Percentiles rank a stretch among this genome's conserved stretches.
These are phyloP conservation scores for Panicum miliaceum DNA, from an alignment of 176 grass and related monocot species.

Conservation along the genomic window DNA sequence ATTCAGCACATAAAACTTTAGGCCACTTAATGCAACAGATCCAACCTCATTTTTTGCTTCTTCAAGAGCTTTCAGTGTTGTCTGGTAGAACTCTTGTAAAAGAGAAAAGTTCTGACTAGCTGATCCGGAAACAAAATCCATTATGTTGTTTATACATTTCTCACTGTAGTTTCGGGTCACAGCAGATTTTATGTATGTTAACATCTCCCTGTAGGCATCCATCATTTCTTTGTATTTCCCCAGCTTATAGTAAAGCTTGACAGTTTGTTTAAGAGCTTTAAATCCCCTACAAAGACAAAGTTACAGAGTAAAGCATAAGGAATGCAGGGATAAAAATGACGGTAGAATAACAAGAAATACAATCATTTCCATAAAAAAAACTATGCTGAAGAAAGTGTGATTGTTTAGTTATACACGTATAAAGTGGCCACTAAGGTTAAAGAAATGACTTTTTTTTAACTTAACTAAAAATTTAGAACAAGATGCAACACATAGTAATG, in stretches of 20 bases:
- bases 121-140: conserved; percentile 99
- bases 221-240: conserved; percentile 98
- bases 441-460: not conserved
- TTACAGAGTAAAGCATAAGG: conserved; percentile 13
- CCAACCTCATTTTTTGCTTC: conserved; percentile 96
- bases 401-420: not conserved
- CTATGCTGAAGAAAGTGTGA: not conserved
- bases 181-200: conserved; percentile 96
- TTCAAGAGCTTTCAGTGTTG: conserved; percentile 93
- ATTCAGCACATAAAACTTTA: not conserved
- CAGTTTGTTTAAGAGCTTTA: conserved; percentile 97
- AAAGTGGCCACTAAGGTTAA: not conserved
- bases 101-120: conserved; percentile 94
- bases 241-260: conserved; percentile 95
- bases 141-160: conserved; percentile 99
- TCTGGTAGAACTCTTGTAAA: conserved; percentile 97
- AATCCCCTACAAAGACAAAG: conserved; percentile 73
- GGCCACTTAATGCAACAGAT: not conserved
- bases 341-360: conserved; percentile 15
- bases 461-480: not conserved
- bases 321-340: not conserved
- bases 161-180: conserved; percentile 99
- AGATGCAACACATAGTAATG: not conserved
- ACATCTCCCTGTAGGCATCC: conserved; percentile 96
- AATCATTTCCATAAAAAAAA: conserved; percentile 9